These are phyloP conservation scores for Vinca minor DNA, from an alignment of 257 asterid genomes.

Conservation along the genomic window DNA sequence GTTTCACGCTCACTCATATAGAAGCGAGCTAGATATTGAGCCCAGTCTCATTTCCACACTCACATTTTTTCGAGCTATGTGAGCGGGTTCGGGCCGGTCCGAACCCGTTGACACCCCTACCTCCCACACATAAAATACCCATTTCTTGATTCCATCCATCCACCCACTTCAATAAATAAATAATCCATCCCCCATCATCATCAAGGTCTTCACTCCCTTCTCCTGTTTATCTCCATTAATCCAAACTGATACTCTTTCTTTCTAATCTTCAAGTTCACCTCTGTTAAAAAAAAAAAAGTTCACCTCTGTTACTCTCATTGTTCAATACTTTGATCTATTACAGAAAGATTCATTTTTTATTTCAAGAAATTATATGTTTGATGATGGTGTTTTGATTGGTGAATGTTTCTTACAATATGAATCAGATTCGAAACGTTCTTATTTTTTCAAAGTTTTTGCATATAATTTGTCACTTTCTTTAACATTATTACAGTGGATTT, in stretches of 20 bases:
- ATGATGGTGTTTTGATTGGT: conserved; percentile 5
- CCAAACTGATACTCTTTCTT: neutral
- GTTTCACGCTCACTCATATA: too few species aligned
- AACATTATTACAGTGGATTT: conserved; percentile 9
- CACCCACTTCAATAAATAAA: neutral
- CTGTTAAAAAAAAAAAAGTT: neutral
- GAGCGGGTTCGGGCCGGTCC: too few species aligned
- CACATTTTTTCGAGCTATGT: too few species aligned
- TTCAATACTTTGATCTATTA: neutral
- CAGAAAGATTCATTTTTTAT: neutral
- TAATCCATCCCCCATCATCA: neutral
- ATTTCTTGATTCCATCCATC: neutral
- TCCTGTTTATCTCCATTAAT: neutral
- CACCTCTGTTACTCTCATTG: neutral
- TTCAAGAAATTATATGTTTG: neutral
- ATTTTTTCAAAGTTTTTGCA: conserved; percentile 47
- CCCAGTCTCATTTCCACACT: too few species aligned
- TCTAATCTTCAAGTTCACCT: neutral
- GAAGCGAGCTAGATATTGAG: too few species aligned
- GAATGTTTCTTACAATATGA: conserved; percentile 24
- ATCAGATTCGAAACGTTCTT: conserved; percentile 40
- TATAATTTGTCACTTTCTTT: conserved; percentile 29
- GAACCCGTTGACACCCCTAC: too few species aligned
- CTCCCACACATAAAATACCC: too few species aligned
- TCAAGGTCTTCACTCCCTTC: neutral